Conservation (phyloP, 495 filamentous ascomycete genomes). For the Aspergillus olivimuriae region DNA sequence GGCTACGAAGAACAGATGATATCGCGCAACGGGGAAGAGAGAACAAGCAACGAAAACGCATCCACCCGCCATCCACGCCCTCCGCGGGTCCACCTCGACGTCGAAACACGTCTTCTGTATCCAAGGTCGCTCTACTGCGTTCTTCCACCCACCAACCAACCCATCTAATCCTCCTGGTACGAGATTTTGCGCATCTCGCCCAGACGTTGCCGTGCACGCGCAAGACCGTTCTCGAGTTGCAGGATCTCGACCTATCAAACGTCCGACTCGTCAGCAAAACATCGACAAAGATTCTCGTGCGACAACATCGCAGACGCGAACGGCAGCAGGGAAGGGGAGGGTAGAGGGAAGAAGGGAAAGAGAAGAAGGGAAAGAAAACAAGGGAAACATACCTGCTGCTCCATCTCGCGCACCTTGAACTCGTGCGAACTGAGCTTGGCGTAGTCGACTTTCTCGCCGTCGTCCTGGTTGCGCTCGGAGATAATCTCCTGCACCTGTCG, state of each 20-base stretch:
- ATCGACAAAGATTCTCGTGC: not conserved
- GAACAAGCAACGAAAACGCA: no score
- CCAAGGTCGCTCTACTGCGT: no score
- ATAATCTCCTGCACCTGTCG: conserved; percentile 94
- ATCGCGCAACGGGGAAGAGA: no score
- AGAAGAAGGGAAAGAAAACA: conserved; percentile 9
- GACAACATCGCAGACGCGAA: not conserved
- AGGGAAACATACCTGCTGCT: conserved; percentile 87
- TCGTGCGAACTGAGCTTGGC: conserved; percentile 80
- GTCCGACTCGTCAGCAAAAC: not conserved
- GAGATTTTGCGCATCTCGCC: conserved; percentile 99
- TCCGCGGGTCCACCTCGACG: no score
- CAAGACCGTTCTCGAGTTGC: conserved; percentile 83
- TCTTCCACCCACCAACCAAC: not conserved
- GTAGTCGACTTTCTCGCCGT: conserved; percentile 76
- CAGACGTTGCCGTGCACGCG: conserved; percentile 72
- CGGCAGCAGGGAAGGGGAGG: no score
- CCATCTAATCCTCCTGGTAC: conserved; percentile 69
- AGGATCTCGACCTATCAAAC: conserved; percentile 81
- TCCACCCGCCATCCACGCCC: no score
- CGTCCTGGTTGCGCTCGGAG: conserved; percentile 70
- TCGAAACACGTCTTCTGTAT: no score
- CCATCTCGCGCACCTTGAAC: conserved; percentile 98
- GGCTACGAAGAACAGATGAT: no score
- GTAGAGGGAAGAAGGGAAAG: no score